A percentile compares a stretch with the other conserved stretches of the same genome.
These are phyloP conservation scores for Coccomyxa sp. DNA, from an alignment of 139 green algal genomes.

Conservation along the genomic window DNA sequence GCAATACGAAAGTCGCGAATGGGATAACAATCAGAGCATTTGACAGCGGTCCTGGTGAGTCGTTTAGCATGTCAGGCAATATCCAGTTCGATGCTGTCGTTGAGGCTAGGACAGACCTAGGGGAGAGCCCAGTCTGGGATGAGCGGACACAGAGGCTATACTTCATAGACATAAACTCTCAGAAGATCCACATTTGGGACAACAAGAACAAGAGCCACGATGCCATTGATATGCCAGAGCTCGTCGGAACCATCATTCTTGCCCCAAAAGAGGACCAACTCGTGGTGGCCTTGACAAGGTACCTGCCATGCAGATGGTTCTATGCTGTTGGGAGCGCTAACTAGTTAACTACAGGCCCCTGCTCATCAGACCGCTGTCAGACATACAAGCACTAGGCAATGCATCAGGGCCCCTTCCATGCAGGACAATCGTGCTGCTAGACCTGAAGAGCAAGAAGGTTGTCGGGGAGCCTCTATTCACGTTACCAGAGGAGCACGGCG, in stretches of 20 bases:
- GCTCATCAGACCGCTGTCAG: too few relatives aligned
- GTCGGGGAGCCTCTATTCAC: neutral
- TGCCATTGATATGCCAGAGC: conserved; percentile 8
- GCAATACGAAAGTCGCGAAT: too few relatives aligned
- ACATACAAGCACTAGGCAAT: too few relatives aligned
- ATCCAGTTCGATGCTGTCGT: conserved; percentile 24
- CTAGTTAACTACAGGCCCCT: too few relatives aligned
- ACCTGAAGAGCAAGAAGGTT: conserved; percentile 7
- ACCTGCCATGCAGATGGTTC: too few relatives aligned
- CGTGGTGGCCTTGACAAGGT: conserved; percentile 20
- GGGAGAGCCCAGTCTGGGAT: conserved; percentile 41
- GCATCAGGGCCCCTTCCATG: too few relatives aligned
- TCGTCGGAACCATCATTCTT: conserved; percentile 20
- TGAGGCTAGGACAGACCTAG: conserved; percentile 30
- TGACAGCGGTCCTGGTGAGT: too few relatives aligned
- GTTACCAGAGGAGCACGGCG: conserved; percentile 19
- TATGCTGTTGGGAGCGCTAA: too few relatives aligned
- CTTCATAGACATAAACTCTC: conserved; percentile 53
- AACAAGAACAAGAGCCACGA: neutral
- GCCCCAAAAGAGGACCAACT: conserved; percentile 25
- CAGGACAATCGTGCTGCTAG: conserved; percentile 3
- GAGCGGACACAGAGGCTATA: conserved; percentile 29
- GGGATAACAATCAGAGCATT: too few relatives aligned
- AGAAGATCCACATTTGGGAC: conserved; percentile 25
- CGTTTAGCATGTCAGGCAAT: neutral